Base-by-base conservation (phyloP, 164 flowering plant genomes). In the Cinnamomum micranthum region DNA sequence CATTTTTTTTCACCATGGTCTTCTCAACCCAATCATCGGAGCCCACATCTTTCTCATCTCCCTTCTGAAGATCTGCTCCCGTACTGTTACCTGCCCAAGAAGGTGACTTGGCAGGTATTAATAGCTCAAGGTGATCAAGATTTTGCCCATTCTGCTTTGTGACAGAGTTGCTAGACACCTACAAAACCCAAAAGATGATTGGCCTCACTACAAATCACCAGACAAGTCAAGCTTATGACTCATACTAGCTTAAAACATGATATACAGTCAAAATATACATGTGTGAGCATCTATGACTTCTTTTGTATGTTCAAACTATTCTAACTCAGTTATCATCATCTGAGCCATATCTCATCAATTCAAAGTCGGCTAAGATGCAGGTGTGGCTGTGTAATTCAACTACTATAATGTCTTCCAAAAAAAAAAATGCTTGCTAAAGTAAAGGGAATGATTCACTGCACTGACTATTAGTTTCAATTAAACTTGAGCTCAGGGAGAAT, bases 21-120 rank as follows among this genome's bases (percentile, higher is more conserved):
- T 94, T 92, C 71, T 94, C 97, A n/a, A 91, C 94, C 98, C 98
- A 95, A 77, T 89, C 93, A 50, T 86, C 92, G 1, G 87, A 82
- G 66, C 85, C 83, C 25, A 75, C 66, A 41, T 91, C 97, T 78
- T 68, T 84, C 31, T 88, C 91, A 13, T 90, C 94, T 35, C 86
- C 91, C 68, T 80, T 81, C 27, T 75, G 83, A 31, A 31, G 79
- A 60, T 79, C 81, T 65, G 80, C 79, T 66, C 35, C 68, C 0
- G 76, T 71, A 68, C 22, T 68, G 70, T n/a, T 64, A 1, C 76
- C 77, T 13, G 88, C 92, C 97, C 94, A 91, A 11, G 89, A 84
- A 73, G 93, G 60, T 55, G 89, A 84, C 72, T 81, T 87, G 19
- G n/a, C 33, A 14, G 58, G 28, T 35, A 79, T 87, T 27, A 85